Evolutionary conservation across 2,329 filamentous ascomycete species (phyloP), one percentile per base, ranked within the genome.

Genomic region (Shiraia bambusicola): DNA sequence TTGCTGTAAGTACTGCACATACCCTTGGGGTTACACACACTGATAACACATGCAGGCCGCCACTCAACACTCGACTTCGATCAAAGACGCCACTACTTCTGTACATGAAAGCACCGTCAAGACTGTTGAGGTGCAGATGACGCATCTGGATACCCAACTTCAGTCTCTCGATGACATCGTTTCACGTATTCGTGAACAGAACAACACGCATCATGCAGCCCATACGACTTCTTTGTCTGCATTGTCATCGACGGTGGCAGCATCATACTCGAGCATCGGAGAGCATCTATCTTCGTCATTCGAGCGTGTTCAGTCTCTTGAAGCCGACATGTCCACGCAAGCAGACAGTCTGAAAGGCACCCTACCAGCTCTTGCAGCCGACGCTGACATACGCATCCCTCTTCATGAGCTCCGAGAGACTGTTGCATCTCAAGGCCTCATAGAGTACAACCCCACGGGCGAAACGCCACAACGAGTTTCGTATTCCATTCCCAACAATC

Each of bases 141-240:
- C 81, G 41, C 88, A 95, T 54, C 86, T 98, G 62, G 85, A 87
- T 47, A 79, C 77, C n/a, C 89, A 97, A 68, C 91, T 98, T 80
- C 81, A 84, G 42, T 87, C 88, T 1, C 78, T 98, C 6, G 92
- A 97, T 59, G 88, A 92, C 52, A 95, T 96, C 57, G 89, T 97
- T 28, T 79, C 84, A 24, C 83, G 87, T 24, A 90, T 94, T 35
- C 82, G 85, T 46, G 81, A 80, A 1, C 86, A 94, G 59, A 97
- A 95, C 65, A 81, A 85, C 22, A 75, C 76, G 13, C 89, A 95
- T 61, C 85, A 93, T 64, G 76, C 82, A 17, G 77, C 79, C 17
- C 87, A 94, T 50, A 69, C 77, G 1, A 66, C 75, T n/a, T 86
- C 83, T 1, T 72, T 95, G n/a, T 71, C 78, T 25, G 71, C 70